A percentile compares a stretch with the other conserved stretches of the same genome.
Conservation (phyloP, 2,329 filamentous ascomycete species). For the Ceratocystis harringtonii region DNA sequence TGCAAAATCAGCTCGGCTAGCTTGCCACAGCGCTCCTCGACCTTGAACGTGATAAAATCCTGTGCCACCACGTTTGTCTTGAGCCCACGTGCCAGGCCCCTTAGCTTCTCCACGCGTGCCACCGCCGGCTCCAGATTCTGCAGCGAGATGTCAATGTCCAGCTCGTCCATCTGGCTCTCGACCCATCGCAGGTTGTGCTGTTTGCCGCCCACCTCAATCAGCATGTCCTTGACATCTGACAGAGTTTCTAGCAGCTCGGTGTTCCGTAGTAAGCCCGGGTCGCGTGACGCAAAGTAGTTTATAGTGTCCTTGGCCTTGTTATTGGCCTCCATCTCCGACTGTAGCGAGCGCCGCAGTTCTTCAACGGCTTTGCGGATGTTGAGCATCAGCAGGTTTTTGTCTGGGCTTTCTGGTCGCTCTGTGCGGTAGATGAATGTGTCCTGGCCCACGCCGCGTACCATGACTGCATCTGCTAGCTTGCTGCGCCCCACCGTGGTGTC, state of each 20-base stretch:
- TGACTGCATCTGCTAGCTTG: slow-evolving; percentile 71
- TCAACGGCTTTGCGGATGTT: slow-evolving; percentile 89
- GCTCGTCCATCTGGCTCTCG: slow-evolving; percentile 83
- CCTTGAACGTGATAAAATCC: slow-evolving; percentile 82
- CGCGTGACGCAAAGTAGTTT: slow-evolving; percentile 69
- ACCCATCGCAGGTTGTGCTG: slow-evolving; percentile 95
- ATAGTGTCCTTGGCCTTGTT: slow-evolving; percentile 74
- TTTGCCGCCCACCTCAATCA: slow-evolving; percentile 92
- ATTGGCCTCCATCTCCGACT: slow-evolving; percentile 74
- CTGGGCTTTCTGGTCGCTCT: slow-evolving; percentile 60
- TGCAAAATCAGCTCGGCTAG: slow-evolving; percentile 63
- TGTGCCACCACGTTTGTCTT: slow-evolving; percentile 79
- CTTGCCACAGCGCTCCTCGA: slow-evolving; percentile 67
- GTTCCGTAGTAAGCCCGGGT: slow-evolving; percentile 62
- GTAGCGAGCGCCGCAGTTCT: slow-evolving; percentile 70
- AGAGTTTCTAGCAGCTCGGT: slow-evolving; percentile 64
- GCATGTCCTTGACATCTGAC: slow-evolving; percentile 67
- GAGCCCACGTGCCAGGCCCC: slow-evolving; percentile 60
- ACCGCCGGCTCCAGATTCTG: slow-evolving; percentile 81
- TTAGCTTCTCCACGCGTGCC: slow-evolving; percentile 67
- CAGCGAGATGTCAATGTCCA: slow-evolving; percentile 89
- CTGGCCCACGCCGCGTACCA: slow-evolving; percentile 68
- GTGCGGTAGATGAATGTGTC: slow-evolving; percentile 93
- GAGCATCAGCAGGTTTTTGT: slow-evolving; percentile 68
- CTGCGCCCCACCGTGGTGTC: slow-evolving; percentile 39